These are phyloP conservation scores for Sugiyamaella grinbergsii DNA, from an alignment of 1,139 yeast genomes.

Conservation along the genomic window DNA sequence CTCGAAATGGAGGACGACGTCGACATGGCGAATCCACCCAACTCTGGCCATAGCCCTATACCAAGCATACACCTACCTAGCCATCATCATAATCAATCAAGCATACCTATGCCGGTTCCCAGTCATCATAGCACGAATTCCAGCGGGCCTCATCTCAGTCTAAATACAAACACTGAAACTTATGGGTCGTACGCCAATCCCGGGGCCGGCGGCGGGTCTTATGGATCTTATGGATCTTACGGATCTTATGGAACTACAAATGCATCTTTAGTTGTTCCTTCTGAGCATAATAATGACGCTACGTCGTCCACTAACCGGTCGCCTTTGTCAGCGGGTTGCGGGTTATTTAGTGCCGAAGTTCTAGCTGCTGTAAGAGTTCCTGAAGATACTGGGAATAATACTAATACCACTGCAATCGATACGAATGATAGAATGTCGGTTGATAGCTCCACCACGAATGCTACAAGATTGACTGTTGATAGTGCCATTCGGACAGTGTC, in stretches of 20 bases:
- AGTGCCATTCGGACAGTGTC: conserved; percentile 9
- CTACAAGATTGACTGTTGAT: conserved; percentile 19
- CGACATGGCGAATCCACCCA: conserved; percentile 7
- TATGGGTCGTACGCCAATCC: conserved; percentile 7
- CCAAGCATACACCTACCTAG: conserved; percentile 2
- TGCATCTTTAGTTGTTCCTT: conserved; percentile 3
- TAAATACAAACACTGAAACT: conserved; percentile 15
- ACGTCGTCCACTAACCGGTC: conserved; percentile 16
- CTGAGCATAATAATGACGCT: conserved; percentile 1
- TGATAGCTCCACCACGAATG: conserved; percentile 12
- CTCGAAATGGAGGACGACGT: conserved; percentile 9
- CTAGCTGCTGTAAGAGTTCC: conserved; percentile 43
- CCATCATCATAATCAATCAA: not conserved
- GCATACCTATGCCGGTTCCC: conserved; percentile 13
- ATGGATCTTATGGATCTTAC: conserved; percentile 10
- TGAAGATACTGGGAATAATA: no score
- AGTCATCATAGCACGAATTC: conserved; percentile 4
- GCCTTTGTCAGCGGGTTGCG: conserved; percentile 30
- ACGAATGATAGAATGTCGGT: conserved; percentile 9
- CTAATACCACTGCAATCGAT: conserved; percentile 3
- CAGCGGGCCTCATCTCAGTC: conserved; percentile 12
- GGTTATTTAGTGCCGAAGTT: conserved; percentile 45
- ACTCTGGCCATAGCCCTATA: conserved; percentile 5
- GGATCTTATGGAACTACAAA: conserved; percentile 3
- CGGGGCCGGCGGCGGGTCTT: conserved; percentile 8